Base-by-base conservation (phyloP, 495 filamentous ascomycete species). In the Hypoxylon crocopeplum region DNA sequence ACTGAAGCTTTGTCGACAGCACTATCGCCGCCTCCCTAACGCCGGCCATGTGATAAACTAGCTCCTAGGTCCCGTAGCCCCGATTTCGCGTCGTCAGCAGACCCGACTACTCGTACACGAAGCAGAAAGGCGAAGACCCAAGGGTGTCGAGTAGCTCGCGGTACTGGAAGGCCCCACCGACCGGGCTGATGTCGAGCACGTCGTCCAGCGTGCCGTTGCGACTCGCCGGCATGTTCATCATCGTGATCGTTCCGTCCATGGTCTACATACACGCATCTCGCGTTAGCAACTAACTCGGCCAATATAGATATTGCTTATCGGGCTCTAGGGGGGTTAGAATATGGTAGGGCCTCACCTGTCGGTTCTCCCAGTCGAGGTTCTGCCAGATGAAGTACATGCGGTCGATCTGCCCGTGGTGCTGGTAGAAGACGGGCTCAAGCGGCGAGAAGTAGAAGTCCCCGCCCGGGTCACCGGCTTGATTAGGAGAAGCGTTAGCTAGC, bases 301-400 rank as follows among this genome's bases (percentile, higher is more conserved):
- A n/a, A n/a, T n/a, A n/a, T n/a, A 56, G 24, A 34, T 34, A n/a
- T 7, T 3, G 3, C 32, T 12, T 8, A 6, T 3, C 32, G 32
- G 12, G 7, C 3, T 12, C 25, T 20, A 34, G 6, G 13, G 19
- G 1, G 8, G 10, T 20, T 17, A 7, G 25, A 7, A 49, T 19
- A 34, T 34, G 15, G 8, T 24, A 19, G 16, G 33, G 10, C 55
- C 24, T 68, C 48, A 70, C 62, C 75, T 77, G 63, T 52, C 73
- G 58, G 12, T 70, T 69, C 36, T 63, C 69, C 60, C 59, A 73
- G 54, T 75, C 72, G 10, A 75, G 65, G 39, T 74, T 73, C 63
- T 91, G 87, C 88, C 88, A 91, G 46, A 88, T 87, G 74, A 84
- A 88, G 76, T 82, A 91, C 13, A 86, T 56, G 30, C 83, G 82